Evolutionary conservation across 306 rosid genomes (phyloP).

Genomic region (Casuarina equisetifolia): DNA sequence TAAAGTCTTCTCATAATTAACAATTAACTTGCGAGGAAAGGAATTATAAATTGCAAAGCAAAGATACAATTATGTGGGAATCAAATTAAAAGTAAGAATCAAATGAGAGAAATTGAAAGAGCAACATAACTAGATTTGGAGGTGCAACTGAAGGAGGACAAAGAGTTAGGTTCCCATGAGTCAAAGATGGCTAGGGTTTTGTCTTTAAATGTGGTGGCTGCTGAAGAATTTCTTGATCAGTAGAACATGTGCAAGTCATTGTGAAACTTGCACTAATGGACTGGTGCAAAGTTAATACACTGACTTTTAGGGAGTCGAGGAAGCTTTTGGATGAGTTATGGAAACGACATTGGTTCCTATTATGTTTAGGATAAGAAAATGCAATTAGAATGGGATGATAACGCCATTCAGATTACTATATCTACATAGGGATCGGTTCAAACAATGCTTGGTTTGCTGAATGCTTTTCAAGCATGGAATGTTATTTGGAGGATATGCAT

Average conservation of each 20-base stretch:
- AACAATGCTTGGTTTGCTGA: neutral
- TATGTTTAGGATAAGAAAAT: neutral
- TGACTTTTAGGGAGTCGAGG: neutral
- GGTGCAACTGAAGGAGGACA: conserved; percentile 55
- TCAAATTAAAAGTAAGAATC: neutral
- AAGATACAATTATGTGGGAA: neutral
- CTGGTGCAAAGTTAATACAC: neutral
- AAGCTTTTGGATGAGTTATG: neutral
- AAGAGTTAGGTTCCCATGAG: conserved; percentile 52
- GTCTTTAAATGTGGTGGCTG: conserved; percentile 62
- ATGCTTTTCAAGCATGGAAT: neutral
- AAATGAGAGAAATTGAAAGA: neutral
- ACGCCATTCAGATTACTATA: neutral
- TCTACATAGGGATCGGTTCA: neutral
- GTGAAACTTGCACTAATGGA: too few species aligned
- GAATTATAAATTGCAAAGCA: neutral
- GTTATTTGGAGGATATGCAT: neutral
- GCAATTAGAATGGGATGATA: conserved; percentile 2
- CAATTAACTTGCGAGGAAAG: neutral
- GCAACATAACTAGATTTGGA: conserved; percentile 41
- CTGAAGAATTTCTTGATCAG: too few species aligned
- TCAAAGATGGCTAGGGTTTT: conserved; percentile 76
- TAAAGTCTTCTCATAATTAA: neutral
- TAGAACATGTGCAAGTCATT: too few species aligned
- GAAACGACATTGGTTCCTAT: neutral